Evolutionary conservation across 371 early-diverging fungal genomes (phyloP).

Genomic region (Syncephalis fuscata): DNA sequence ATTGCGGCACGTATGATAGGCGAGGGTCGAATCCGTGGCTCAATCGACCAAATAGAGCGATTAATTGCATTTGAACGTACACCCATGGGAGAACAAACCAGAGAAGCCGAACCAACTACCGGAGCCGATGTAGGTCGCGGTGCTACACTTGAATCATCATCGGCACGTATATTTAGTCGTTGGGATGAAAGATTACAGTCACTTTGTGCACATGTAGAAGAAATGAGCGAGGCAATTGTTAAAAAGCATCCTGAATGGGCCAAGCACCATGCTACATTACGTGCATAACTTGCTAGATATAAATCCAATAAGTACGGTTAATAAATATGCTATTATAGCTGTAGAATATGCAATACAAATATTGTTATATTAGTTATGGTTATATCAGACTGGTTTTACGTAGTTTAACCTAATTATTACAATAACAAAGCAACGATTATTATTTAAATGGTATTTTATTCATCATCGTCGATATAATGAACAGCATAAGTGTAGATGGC

Average conservation of each 20-base stretch:
- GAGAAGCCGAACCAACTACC: conserved; percentile 8
- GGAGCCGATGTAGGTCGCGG: conserved; percentile 8
- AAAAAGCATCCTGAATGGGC: conserved; percentile 27
- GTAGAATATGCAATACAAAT: too few species aligned
- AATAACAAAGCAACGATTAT: too few species aligned
- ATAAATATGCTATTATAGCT: too few species aligned
- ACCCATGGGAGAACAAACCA: conserved; percentile 1
- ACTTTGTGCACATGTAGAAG: conserved; percentile 37
- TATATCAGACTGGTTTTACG: too few species aligned
- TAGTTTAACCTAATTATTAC: too few species aligned
- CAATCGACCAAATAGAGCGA: conserved; percentile 78
- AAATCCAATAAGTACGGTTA: too few species aligned
- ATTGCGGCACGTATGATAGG: conserved; percentile 77
- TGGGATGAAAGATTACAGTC: conserved; percentile 44
- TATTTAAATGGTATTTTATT: too few species aligned
- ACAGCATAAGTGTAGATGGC: too few species aligned
- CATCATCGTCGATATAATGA: too few species aligned
- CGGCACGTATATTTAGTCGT: conserved; percentile 12
- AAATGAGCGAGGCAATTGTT: conserved; percentile 28
- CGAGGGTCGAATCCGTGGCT: conserved; percentile 72
- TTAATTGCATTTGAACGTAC: conserved; percentile 67
- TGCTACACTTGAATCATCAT: conserved; percentile 7
- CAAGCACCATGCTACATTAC: too few species aligned
- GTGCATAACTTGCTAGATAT: too few species aligned
- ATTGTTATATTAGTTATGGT: too few species aligned